These are phyloP conservation scores for Porogramme epimiltina DNA, from an alignment of 1,284 basidiomycete species.

Conservation along the genomic window DNA sequence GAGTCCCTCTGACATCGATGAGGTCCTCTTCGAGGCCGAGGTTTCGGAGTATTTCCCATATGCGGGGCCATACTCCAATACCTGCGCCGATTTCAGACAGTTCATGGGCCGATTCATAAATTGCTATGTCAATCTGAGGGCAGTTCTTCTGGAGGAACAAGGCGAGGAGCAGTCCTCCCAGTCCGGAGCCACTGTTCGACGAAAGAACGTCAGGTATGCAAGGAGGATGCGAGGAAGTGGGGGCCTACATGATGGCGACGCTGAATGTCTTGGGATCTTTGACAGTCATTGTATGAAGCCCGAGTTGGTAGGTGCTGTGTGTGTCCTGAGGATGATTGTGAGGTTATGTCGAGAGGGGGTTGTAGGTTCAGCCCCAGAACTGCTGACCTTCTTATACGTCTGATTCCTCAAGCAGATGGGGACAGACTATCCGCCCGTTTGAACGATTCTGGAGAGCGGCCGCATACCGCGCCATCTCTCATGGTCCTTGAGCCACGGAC, in stretches of 20 bases:
- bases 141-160: slow-evolving; percentile 35
- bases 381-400: too few relatives aligned
- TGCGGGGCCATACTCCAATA: slow-evolving; percentile 31
- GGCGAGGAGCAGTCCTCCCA: slow-evolving; percentile 37
- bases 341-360: too few relatives aligned
- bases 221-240: too few relatives aligned
- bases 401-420: too few relatives aligned
- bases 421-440: too few relatives aligned
- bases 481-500: too few relatives aligned
- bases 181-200: slow-evolving; percentile 41
- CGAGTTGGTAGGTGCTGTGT: too few relatives aligned
- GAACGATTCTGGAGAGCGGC: too few relatives aligned
- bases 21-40: slow-evolving; percentile 27
- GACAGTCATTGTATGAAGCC: too few relatives aligned
- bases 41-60: slow-evolving; percentile 23
- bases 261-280: neutral
- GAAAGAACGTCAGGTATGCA: neutral
- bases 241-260: neutral
- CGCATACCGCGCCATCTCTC: too few relatives aligned
- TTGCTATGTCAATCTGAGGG: slow-evolving; percentile 39
- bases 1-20: neutral
- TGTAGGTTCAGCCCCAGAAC: too few relatives aligned
- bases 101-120: slow-evolving; percentile 41
- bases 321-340: too few relatives aligned
- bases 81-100: slow-evolving; percentile 46